Percentiles rank a stretch among this genome's conserved stretches.
Conservation (phyloP, 2,329 filamentous ascomycete species). For the Colletotrichum neosansevieriae region DNA sequence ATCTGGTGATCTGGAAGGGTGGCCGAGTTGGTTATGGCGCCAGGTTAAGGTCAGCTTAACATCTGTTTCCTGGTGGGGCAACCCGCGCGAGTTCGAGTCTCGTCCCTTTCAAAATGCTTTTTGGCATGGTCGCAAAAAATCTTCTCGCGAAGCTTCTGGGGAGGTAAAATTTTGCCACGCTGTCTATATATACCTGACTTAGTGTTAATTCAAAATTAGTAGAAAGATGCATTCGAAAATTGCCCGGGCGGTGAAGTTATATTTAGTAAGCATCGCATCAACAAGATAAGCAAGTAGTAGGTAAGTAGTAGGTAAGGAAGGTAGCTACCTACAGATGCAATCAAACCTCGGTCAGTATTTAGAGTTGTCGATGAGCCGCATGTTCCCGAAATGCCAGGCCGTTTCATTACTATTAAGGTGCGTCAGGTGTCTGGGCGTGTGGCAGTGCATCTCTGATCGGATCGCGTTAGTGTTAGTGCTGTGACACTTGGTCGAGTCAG, state of each 20-base stretch:
- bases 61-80: conserved; percentile 23
- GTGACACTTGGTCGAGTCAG: conserved; percentile 19
- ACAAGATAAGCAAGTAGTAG: too few species aligned
- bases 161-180: neutral
- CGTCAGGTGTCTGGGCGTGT: conserved; percentile 33
- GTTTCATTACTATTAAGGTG: neutral
- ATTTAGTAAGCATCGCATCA: too few species aligned
- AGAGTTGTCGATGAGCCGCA: conserved; percentile 24
- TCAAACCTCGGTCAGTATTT: conserved; percentile 12
- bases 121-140: neutral
- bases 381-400: conserved; percentile 6
- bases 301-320: too few species aligned
- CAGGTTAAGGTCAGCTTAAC: conserved; percentile 25
- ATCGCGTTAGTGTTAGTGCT: conserved; percentile 36
- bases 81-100: conserved; percentile 24
- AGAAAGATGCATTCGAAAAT: too few species aligned
- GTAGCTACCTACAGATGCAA: too few species aligned
- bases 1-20: conserved; percentile 3
- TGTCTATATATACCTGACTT: too few species aligned
- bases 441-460: conserved; percentile 34
- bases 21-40: conserved; percentile 25
- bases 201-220: too few species aligned
- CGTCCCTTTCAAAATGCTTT: conserved; percentile 10
- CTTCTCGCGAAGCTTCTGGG: neutral
- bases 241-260: too few species aligned